Base-by-base conservation (phyloP, 192 early-diverging fungal genomes). In the Coemansia sp. region DNA sequence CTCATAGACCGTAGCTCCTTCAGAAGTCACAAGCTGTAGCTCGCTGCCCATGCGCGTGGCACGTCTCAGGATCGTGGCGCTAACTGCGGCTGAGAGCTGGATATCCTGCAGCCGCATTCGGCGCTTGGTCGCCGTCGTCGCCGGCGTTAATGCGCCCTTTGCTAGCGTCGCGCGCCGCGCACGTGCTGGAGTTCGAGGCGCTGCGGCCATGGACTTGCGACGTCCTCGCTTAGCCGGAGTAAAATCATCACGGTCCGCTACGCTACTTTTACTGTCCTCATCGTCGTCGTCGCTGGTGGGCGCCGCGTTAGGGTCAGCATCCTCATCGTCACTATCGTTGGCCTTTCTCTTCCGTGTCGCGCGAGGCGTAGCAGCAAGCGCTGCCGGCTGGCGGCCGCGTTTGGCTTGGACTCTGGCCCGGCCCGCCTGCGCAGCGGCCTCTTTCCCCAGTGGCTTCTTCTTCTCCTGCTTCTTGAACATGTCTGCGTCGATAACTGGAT, bases 1-100 rank as follows among this genome's bases (percentile, higher is more conserved):
- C 61, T 90, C 89, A 68, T 88, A 93, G 7, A 84, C 66, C 4
- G 86, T 84, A 50, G 60, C 62, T 2, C 78, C 74, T 4, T 50
- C 69, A 17, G 41, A 35, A 45, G 24, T 68, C 69, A 4, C 70
- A 48, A 9, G 45, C 45, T 37, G 61, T 45, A 29, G 34, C 19
- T 35, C 63, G 39, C 44, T 61, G 46, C 63, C 64, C 42, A 81
- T 21, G 17, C 70, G 66, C 27, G 79, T 44, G 8, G 77, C 59
- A 2, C 70, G 74, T 45, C 64, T 63, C 19, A 67, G 35, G 27
- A 81, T 68, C 4, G 66, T 61, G 13, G 74, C 57, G 24, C 63
- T 70, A 3, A 79, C 77, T 45, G 81, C 70, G 13, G 68, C 45
- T 0, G 71, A 50, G 21, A 27, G 77, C 63, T 79, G 73, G 29